A percentile compares a stretch with the other conserved stretches of the same genome.
These are phyloP conservation scores for Botrytis deweyae DNA, from an alignment of 2,329 filamentous ascomycete genomes.

Conservation along the genomic window DNA sequence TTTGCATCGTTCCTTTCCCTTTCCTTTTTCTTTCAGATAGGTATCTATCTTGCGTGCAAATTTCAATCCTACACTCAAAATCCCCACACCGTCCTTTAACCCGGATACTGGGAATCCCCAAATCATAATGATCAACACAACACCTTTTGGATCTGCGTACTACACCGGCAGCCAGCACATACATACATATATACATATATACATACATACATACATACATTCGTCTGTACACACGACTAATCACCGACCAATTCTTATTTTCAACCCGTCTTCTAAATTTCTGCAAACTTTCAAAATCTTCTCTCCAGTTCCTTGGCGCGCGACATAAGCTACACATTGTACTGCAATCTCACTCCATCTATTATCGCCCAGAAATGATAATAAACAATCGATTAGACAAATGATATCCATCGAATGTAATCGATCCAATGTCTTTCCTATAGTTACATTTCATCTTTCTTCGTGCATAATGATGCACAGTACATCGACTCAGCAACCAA, in stretches of 20 bases:
- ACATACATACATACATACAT: neutral
- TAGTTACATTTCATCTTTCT: neutral
- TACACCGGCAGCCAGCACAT: slow-evolving; percentile 10
- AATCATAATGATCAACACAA: neutral
- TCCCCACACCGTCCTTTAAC: neutral
- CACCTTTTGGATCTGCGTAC: neutral
- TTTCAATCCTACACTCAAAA: neutral
- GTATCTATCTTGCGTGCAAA: neutral
- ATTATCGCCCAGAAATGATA: neutral
- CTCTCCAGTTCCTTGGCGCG: neutral
- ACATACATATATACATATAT: slow-evolving; percentile 11
- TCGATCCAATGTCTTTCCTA: neutral
- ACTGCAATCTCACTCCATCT: neutral
- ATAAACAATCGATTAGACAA: neutral
- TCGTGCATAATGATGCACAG: neutral
- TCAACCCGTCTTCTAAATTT: neutral
- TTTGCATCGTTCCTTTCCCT: neutral
- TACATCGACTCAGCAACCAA: slow-evolving; percentile 2
- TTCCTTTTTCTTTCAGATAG: neutral
- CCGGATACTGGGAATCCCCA: neutral
- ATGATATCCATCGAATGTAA: neutral
- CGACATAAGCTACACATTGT: slow-evolving; percentile 1
- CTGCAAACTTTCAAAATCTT: neutral
- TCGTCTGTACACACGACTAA: neutral
- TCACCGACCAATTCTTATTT: neutral